A percentile compares a stretch with the other conserved stretches of the same genome.
Conservation (phyloP, 2,329 filamentous ascomycete species). For the Hymenoscyphus occultus region DNA sequence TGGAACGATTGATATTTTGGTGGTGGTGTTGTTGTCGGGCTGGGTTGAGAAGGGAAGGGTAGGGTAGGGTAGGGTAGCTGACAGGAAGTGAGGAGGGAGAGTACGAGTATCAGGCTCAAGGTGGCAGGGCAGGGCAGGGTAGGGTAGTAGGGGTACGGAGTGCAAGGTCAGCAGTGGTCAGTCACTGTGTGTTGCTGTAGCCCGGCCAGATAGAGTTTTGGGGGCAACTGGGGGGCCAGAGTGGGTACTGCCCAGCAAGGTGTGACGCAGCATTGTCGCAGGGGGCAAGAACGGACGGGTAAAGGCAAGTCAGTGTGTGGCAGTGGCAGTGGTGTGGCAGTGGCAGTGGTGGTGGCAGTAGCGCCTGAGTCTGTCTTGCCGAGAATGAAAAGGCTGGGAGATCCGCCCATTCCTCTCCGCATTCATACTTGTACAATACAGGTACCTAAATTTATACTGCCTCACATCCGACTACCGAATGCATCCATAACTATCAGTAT, state of each 20-base stretch:
- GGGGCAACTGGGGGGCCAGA: not conserved
- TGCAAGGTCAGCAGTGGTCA: no score
- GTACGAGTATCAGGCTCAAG: no score
- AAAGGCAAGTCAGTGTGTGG: no score
- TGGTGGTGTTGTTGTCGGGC: not conserved
- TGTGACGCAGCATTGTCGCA: not conserved
- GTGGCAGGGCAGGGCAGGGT: no score
- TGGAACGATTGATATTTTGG: conserved; percentile 3
- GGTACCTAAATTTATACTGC: not conserved
- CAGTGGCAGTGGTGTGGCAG: not conserved
- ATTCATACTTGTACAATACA: not conserved
- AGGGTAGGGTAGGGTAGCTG: not conserved
- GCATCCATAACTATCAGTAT: not conserved
- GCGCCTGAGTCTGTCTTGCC: no score
- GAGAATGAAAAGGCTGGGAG: not conserved
- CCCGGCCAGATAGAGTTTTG: not conserved
- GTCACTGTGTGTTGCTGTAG: no score
- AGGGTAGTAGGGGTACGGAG: no score
- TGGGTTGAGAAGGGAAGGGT: not conserved
- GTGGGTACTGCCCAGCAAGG: not conserved
- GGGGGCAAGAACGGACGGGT: not conserved
- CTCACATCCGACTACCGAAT: not conserved
- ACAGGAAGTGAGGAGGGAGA: not conserved
- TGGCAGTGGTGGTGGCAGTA: not conserved
- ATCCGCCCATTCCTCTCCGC: no score